Conservation (phyloP, 2,329 filamentous ascomycete genomes). For the Xylariaceae sp. region DNA sequence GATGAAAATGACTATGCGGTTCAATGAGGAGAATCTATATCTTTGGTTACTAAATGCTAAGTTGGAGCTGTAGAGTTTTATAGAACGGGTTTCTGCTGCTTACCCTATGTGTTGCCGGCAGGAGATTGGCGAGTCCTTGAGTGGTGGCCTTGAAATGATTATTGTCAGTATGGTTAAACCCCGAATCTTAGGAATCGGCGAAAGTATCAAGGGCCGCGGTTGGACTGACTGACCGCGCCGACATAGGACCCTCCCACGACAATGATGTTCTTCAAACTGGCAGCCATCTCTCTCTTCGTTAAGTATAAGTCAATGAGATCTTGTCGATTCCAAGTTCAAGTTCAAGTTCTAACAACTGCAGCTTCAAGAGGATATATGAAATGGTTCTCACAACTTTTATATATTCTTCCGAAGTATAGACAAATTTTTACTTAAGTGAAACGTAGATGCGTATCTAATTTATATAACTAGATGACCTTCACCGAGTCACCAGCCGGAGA, state of each 20-base stretch:
- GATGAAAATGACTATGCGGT: slow-evolving; percentile 57
- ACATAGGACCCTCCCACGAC: slow-evolving; percentile 56
- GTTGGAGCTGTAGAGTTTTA: background rate
- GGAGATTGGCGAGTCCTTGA: slow-evolving; percentile 46
- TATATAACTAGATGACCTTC: too few relatives aligned
- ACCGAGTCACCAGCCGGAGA: too few relatives aligned
- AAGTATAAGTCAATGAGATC: background rate
- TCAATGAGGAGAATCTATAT: slow-evolving; percentile 52
- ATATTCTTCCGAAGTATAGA: too few relatives aligned
- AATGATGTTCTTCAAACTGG: slow-evolving; percentile 47
- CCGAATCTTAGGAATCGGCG: background rate
- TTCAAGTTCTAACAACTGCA: background rate
- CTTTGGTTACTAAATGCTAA: background rate
- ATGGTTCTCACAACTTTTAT: background rate
- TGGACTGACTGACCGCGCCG: slow-evolving; percentile 46
- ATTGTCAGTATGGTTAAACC: background rate
- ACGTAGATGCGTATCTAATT: too few relatives aligned
- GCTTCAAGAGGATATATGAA: background rate
- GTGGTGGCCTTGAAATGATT: slow-evolving; percentile 39
- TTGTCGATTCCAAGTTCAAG: too few relatives aligned
- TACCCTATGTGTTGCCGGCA: slow-evolving; percentile 47
- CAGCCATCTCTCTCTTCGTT: slow-evolving; percentile 27
- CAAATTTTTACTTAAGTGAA: too few relatives aligned
- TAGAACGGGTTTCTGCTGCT: slow-evolving; percentile 7
- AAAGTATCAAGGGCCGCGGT: background rate